phyloP scores from a whole-genome alignment of 2,329 filamentous ascomycete genomes.

The Cordyceps militaris region DNA sequence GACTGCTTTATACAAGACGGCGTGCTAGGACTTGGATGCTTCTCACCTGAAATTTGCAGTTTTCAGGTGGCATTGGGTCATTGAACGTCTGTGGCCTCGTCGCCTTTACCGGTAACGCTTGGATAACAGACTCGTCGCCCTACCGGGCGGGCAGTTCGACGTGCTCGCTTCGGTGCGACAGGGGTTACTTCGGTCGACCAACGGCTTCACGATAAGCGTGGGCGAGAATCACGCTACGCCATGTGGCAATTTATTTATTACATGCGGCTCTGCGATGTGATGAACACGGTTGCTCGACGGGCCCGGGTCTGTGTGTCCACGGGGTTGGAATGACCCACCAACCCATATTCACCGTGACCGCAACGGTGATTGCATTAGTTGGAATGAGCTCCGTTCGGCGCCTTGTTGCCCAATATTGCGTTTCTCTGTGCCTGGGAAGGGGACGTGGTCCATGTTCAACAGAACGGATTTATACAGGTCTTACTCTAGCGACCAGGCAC shows the following conservation, averaged over 20 bases:
- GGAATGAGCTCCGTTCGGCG: too few relatives aligned
- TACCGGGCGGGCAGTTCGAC: background rate
- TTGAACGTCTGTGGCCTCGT: background rate
- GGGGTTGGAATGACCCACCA: background rate
- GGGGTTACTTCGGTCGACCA: background rate
- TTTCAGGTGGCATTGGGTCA: background rate
- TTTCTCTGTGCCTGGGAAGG: too few relatives aligned
- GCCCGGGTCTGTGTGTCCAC: background rate
- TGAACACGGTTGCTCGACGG: background rate
- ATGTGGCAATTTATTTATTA: slow-evolving; percentile 2
- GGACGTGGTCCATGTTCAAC: too few relatives aligned
- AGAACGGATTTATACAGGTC: too few relatives aligned
- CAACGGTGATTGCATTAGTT: background rate
- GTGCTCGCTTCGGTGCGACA: background rate
- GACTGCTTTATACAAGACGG: background rate
- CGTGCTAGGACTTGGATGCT: background rate
- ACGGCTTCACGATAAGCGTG: background rate
- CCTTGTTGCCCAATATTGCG: too few relatives aligned
- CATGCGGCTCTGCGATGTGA: background rate
- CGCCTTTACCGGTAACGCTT: background rate
- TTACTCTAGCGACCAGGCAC: too few relatives aligned
- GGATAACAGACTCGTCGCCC: too few relatives aligned
- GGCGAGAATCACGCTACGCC: background rate
- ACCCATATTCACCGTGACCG: background rate
- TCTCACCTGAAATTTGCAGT: background rate